These are phyloP conservation scores for Larix kaempferi DNA, from an alignment of 75 land plant species.

Conservation along the genomic window DNA sequence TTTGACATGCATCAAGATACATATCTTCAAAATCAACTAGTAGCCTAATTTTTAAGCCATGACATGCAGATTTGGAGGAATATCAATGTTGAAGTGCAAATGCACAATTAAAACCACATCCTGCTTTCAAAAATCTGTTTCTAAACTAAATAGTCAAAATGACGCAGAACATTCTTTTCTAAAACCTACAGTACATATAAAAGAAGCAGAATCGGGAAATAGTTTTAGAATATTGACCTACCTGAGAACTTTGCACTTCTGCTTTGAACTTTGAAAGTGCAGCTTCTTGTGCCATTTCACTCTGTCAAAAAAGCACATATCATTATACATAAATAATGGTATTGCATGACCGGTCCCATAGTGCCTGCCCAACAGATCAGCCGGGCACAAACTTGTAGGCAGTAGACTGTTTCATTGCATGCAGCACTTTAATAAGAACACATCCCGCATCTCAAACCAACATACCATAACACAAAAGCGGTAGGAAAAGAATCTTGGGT, in stretches of 20 bases:
- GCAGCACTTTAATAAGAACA: neutral
- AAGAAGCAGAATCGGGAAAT: neutral
- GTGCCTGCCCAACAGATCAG: constrained; percentile 11
- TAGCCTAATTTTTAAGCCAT: neutral
- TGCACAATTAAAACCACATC: no score
- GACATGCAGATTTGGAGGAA: neutral
- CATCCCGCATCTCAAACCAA: neutral
- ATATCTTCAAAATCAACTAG: neutral
- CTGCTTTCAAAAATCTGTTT: no score
- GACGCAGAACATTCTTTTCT: neutral
- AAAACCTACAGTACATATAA: neutral
- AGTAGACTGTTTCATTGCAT: constrained; percentile 1
- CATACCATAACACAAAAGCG: neutral
- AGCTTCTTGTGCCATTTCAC: constrained; percentile 63
- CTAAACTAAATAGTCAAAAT: no score
- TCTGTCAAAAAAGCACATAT: constrained; percentile 28
- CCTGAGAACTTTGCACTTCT: constrained; percentile 69
- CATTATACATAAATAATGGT: constrained; percentile 13
- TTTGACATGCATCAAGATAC: neutral
- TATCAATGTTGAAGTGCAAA: no score
- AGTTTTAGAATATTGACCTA: constrained; percentile 10
- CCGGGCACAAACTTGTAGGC: neutral
- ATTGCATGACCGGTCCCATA: constrained; percentile 8
- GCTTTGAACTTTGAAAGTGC: constrained; percentile 59
- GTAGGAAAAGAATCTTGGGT: neutral